Conservation (phyloP, 179 eudicot genomes). For the Patellifolia procumbens region DNA sequence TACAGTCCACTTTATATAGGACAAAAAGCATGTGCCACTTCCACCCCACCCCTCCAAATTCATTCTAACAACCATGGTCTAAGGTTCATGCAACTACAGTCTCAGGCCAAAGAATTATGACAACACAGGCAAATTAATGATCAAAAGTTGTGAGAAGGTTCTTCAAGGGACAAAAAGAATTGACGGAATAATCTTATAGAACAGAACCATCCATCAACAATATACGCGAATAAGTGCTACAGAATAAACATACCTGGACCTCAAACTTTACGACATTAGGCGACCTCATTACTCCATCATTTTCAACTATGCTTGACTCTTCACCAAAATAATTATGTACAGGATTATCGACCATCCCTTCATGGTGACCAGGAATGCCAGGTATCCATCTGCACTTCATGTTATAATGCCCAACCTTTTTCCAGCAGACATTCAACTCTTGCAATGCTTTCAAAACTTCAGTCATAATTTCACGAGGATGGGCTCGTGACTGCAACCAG, state of each 20-base stretch:
- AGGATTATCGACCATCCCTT: conserved; percentile 58
- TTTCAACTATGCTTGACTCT: conserved; percentile 62
- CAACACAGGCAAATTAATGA: not conserved
- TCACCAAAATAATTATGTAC: conserved; percentile 61
- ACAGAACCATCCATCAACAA: not conserved
- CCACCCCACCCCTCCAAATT: no score
- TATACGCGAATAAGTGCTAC: not conserved
- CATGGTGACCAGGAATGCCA: conserved; percentile 56
- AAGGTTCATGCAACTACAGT: no score
- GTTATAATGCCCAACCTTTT: conserved; percentile 86
- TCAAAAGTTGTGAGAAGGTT: not conserved
- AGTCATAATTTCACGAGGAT: conserved; percentile 87
- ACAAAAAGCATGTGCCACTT: no score
- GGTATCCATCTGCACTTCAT: conserved; percentile 91
- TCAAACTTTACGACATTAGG: conserved; percentile 83
- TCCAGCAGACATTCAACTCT: conserved; percentile 86
- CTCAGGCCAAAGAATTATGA: no score
- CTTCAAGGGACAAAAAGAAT: not conserved
- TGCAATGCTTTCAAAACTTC: conserved; percentile 90
- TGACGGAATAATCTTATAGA: not conserved
- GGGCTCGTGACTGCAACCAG: conserved; percentile 75
- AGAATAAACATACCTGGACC: conserved; percentile 63
- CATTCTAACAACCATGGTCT: no score
- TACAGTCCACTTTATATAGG: no score
- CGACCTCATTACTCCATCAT: conserved; percentile 40